Evolutionary conservation across 164 flowering plant species (phyloP).

Genomic region (Liriodendron chinense): DNA sequence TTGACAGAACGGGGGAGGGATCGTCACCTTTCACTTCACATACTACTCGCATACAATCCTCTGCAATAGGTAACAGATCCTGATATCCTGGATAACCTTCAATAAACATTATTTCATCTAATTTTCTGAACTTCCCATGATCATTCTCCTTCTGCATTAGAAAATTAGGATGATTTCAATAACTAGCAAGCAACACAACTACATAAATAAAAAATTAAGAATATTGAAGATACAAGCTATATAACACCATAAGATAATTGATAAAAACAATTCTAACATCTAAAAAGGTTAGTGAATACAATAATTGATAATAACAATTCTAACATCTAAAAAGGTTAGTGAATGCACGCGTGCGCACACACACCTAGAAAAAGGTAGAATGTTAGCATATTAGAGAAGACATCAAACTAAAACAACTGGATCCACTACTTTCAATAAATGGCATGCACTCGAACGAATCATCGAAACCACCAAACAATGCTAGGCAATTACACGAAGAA

Average conservation of each 20-base stretch:
- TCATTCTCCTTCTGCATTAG: slow-evolving; percentile 66
- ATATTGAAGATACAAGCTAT: not conserved
- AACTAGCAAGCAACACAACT: not conserved
- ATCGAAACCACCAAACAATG: too few species aligned
- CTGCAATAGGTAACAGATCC: slow-evolving; percentile 51
- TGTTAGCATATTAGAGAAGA: too few species aligned
- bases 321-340: too few species aligned
- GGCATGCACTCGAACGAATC: too few species aligned
- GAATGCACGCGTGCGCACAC: too few species aligned
- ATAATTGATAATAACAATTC: not conserved
- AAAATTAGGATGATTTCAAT: not conserved
- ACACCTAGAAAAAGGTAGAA: too few species aligned
- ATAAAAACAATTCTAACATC: too few species aligned
- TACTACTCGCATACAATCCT: slow-evolving; percentile 66
- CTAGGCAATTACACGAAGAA: too few species aligned
- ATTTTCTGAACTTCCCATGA: slow-evolving; percentile 79
- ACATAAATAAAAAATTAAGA: not conserved
- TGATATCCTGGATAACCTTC: slow-evolving; percentile 77
- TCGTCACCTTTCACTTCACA: slow-evolving; percentile 79
- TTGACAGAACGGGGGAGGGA: not conserved
- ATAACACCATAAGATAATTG: not conserved
- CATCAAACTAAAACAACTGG: too few species aligned
- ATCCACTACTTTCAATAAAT: too few species aligned
- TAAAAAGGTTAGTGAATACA: too few species aligned
- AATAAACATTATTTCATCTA: slow-evolving; percentile 82